Evolutionary conservation across 257 asterid genomes (phyloP), one percentile per base, ranked within the genome.

Genomic region (Forsythia suspensa): DNA sequence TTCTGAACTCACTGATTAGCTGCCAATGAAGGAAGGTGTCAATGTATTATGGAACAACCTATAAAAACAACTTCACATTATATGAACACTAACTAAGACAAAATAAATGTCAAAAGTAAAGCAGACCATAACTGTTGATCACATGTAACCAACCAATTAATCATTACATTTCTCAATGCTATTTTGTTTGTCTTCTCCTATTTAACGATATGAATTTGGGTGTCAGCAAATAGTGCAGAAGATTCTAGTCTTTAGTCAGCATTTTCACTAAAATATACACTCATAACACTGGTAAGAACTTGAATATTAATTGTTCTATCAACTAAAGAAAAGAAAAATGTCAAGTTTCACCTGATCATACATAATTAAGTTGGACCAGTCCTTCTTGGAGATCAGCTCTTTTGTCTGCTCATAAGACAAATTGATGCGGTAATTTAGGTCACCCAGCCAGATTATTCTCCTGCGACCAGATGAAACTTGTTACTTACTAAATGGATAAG

Each of bases 391-490:
- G 63, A 96, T 89, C 42, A 94, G 89, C 83, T 88, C 91, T 86
- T 84, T 87, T 8, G 99, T 90, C 74, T 70, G 86, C 76, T 88
- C 93, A 80, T 94, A 92, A 11, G 99, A 76, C 85, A 96, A 82
- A 85, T 90, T 94, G 77, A 96, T 86, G 66, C 99, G 97, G 77
- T 94, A 94, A 78, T 96, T 96, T 63, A 96, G 89, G 86, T 96
- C 99, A 38, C 99, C 99, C 16, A 96, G 81, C 97, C 98, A 94
- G 80, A 96, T 91, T 72, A 94, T 85, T 88, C 94, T 91, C 97
- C 99, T 96, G 91, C 79, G 84, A 57, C 15, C 63, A 77, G 70
- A 79, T 46, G 74, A 67, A 70, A 68, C 44, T 46, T 4, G 16
- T 8, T 8, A 46, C 12, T 11, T 29, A 29, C 2, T 24, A 44